phyloP scores from a whole-genome alignment of 257 asterid genomes.

The Prunella vulgaris region DNA sequence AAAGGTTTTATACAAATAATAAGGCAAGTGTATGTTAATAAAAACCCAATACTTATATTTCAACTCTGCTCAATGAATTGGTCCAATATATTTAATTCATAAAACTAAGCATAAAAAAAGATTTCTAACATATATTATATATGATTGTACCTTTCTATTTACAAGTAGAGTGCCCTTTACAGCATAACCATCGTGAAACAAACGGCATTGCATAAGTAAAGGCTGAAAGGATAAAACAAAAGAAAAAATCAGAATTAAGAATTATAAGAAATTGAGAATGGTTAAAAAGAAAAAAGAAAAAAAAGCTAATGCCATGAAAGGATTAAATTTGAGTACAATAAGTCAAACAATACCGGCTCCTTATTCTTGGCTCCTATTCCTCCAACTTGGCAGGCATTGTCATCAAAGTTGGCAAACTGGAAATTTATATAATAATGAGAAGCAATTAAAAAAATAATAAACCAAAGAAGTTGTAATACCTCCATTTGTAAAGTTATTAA shows the following conservation, averaged over 20 bases:
- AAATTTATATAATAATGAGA: conserved; percentile 10
- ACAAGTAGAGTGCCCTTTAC: conserved; percentile 89
- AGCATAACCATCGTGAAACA: conserved; percentile 66
- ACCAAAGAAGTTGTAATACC: neutral
- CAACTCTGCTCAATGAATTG: neutral
- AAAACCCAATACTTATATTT: neutral
- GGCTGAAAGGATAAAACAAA: conserved; percentile 50
- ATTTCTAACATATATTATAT: neutral
- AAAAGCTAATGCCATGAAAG: neutral
- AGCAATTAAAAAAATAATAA: conserved; percentile 7
- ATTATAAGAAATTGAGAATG: neutral
- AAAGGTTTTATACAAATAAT: neutral
- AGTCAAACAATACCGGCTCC: conserved; percentile 48
- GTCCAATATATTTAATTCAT: conserved; percentile 2
- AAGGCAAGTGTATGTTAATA: neutral
- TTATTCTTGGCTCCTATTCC: conserved; percentile 28
- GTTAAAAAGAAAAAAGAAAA: neutral
- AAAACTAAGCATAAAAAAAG: neutral
- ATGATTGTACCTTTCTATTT: conserved; percentile 51
- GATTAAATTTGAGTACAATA: neutral
- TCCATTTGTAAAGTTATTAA: neutral
- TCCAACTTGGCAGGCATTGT: conserved; percentile 23
- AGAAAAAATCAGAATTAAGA: conserved; percentile 10
- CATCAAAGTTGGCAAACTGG: conserved; percentile 18
- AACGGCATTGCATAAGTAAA: conserved; percentile 77